Conservation (phyloP, 805 yeast species). For the Maudiozyma pseudohumilis region DNA sequence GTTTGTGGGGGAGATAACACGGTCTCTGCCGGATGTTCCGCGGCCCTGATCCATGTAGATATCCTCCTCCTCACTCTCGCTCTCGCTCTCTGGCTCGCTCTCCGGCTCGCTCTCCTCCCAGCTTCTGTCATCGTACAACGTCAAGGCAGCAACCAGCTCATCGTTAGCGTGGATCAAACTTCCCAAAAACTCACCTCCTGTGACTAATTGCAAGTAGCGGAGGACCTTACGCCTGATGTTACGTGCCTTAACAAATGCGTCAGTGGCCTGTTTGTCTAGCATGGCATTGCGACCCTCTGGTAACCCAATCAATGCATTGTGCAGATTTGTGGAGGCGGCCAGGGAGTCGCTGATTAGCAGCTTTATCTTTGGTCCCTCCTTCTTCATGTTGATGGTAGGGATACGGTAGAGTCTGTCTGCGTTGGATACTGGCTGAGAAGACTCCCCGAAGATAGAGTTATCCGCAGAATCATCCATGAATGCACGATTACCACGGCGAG, state of each 20-base stretch:
- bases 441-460: constrained; percentile 30
- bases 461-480: constrained; percentile 48
- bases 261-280: constrained; percentile 52
- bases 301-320: constrained; percentile 44
- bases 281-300: constrained; percentile 44
- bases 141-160: constrained; percentile 67
- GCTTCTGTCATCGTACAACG: constrained; percentile 52
- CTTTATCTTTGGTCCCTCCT: constrained; percentile 66
- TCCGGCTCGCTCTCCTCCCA: constrained; percentile 36
- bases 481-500: constrained; percentile 9
- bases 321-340: constrained; percentile 59
- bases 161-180: constrained; percentile 83
- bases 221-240: constrained; percentile 67
- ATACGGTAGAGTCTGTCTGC: constrained; percentile 37
- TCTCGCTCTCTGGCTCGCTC: no score
- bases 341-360: constrained; percentile 64
- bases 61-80: no score
- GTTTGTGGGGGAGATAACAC: no score
- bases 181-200: constrained; percentile 82
- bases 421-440: constrained; percentile 13
- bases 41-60: no score
- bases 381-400: constrained; percentile 56
- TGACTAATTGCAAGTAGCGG: constrained; percentile 72
- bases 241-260: constrained; percentile 65
- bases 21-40: no score